Percentiles rank a stretch among this genome's conserved stretches.
Conservation (phyloP, 495 filamentous ascomycete genomes). For the Aspergillus egyptiacus region DNA sequence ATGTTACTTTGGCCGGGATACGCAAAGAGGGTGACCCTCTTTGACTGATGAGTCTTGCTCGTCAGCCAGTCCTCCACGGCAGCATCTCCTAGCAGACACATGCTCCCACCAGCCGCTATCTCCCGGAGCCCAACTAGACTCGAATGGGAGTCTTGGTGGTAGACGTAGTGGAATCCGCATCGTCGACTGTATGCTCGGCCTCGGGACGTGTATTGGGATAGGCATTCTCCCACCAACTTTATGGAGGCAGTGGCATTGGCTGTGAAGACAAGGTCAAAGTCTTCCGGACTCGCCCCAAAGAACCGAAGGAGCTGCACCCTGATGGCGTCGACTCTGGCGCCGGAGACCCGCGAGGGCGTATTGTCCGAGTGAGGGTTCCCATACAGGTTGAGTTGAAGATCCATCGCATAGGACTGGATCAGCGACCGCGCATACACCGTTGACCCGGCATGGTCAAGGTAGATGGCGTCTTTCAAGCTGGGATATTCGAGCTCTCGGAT, state of each 20-base stretch:
- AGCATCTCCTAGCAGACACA: slow-evolving; percentile 59
- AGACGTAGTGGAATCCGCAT: slow-evolving; percentile 57
- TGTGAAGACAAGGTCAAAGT: slow-evolving; percentile 65
- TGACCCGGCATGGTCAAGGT: slow-evolving; percentile 73
- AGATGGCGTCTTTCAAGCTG: slow-evolving; percentile 23
- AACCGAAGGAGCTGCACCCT: slow-evolving; percentile 53
- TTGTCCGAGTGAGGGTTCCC: slow-evolving; percentile 75
- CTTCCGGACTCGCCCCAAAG: slow-evolving; percentile 55
- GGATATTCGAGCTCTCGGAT: slow-evolving; percentile 9
- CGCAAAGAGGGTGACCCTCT: slow-evolving; percentile 54
- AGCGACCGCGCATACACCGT: slow-evolving; percentile 60
- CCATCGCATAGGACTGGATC: slow-evolving; percentile 37
- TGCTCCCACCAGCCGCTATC: slow-evolving; percentile 45
- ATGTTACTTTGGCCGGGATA: slow-evolving; percentile 80
- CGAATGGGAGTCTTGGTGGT: slow-evolving; percentile 69
- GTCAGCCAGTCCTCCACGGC: slow-evolving; percentile 65
- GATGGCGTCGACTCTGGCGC: slow-evolving; percentile 53
- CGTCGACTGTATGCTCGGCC: not conserved
- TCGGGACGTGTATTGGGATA: not conserved
- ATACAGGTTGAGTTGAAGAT: slow-evolving; percentile 56
- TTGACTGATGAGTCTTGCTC: not conserved
- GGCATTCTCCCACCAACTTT: slow-evolving; percentile 53
- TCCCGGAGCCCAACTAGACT: slow-evolving; percentile 67
- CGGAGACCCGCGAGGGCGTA: slow-evolving; percentile 55
- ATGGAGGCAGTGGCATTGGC: slow-evolving; percentile 66